phyloP scores from a whole-genome alignment of 495 filamentous ascomycete species.

The Tuber umbilicatum region DNA sequence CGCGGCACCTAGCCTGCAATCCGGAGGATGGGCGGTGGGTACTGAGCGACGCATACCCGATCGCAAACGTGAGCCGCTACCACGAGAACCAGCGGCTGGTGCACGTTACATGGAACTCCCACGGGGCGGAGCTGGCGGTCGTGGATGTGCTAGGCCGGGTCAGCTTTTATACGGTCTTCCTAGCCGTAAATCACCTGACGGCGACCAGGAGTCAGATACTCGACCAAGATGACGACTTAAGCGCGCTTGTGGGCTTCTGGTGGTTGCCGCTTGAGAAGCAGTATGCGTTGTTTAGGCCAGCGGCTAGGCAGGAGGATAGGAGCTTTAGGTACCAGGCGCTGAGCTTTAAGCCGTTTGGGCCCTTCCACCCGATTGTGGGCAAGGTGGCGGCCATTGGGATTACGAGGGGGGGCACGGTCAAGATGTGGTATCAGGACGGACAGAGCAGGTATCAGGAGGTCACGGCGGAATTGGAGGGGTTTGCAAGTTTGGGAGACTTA shows the following conservation, averaged over 20 bases:
- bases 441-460: slow-evolving; percentile 35
- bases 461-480: slow-evolving; percentile 36
- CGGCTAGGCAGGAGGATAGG: slow-evolving; percentile 31
- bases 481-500: slow-evolving; percentile 35
- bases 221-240: slow-evolving; percentile 40
- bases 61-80: slow-evolving; percentile 33
- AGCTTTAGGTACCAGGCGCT: slow-evolving; percentile 32
- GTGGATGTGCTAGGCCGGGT: slow-evolving; percentile 40
- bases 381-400: slow-evolving; percentile 41
- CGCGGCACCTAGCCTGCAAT: slow-evolving; percentile 65
- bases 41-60: slow-evolving; percentile 55
- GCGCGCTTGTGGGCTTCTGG: slow-evolving; percentile 41
- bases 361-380: slow-evolving; percentile 33
- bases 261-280: slow-evolving; percentile 40
- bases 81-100: slow-evolving; percentile 40
- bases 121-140: slow-evolving; percentile 40
- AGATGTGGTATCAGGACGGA: slow-evolving; percentile 41
- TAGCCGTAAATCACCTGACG: slow-evolving; percentile 38
- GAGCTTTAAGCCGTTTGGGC: slow-evolving; percentile 29
- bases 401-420: slow-evolving; percentile 37
- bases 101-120: slow-evolving; percentile 39
- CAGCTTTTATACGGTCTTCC: slow-evolving; percentile 38
- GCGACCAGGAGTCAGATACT: slow-evolving; percentile 24
- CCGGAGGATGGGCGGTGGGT: slow-evolving; percentile 67
- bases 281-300: slow-evolving; percentile 37